Conservation (phyloP, 2,329 filamentous ascomycete species). For the Dendrostoma leiphaemia region DNA sequence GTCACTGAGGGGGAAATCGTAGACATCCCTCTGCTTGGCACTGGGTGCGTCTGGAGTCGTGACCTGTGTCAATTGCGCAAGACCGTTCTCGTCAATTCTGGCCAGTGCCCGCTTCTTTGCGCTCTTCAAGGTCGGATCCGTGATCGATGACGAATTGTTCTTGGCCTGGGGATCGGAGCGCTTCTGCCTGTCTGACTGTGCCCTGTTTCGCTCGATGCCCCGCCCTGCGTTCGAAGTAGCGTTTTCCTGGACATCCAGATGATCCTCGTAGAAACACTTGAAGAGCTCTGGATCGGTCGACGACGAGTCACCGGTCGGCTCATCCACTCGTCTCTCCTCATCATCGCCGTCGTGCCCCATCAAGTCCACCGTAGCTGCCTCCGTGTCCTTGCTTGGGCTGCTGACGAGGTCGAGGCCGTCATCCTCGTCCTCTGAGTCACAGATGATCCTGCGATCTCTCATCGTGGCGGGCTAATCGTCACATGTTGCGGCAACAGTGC, state of each 20-base stretch:
- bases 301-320: conserved; percentile 21
- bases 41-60: conserved; percentile 26
- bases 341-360: neutral
- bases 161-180: conserved; percentile 7
- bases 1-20: conserved; percentile 46
- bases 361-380: neutral
- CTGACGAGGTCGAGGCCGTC: conserved; percentile 25
- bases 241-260: conserved; percentile 32
- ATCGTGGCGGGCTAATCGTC: conserved; percentile 18
- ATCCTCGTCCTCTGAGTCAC: conserved; percentile 33
- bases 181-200: conserved; percentile 2
- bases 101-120: conserved; percentile 10
- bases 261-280: conserved; percentile 45
- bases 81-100: conserved; percentile 9
- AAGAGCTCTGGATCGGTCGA: conserved; percentile 51
- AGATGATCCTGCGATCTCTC: conserved; percentile 26
- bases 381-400: conserved; percentile 15
- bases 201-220: neutral
- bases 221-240: neutral
- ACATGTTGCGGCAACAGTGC: neutral
- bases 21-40: conserved; percentile 32
- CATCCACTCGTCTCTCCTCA: neutral
- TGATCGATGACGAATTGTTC: conserved; percentile 22
- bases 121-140: conserved; percentile 25
- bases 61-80: conserved; percentile 31